Conservation (phyloP, 2,329 filamentous ascomycete genomes). For the Nannizzia gypsea region DNA sequence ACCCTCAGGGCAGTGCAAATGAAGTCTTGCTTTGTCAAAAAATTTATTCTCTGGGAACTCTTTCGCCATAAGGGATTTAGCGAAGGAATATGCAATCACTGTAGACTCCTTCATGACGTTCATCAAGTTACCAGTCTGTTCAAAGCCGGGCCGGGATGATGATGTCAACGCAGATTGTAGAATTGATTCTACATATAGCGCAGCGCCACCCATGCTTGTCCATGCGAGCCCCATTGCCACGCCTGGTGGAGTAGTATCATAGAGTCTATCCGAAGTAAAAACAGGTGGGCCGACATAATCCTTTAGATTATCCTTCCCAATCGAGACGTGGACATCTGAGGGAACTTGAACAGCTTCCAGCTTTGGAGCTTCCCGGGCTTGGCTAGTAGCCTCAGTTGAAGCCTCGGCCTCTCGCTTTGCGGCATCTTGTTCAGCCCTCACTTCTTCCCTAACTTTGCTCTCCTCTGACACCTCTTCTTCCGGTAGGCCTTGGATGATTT, state of each 20-base stretch:
- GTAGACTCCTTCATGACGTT: slow-evolving; percentile 98
- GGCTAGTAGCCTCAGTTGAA: background rate
- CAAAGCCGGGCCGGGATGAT: slow-evolving; percentile 63
- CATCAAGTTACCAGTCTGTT: slow-evolving; percentile 91
- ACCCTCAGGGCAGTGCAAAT: slow-evolving; percentile 92
- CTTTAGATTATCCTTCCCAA: slow-evolving; percentile 79
- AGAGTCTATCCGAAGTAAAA: slow-evolving; percentile 89
- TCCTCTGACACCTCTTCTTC: slow-evolving; percentile 29
- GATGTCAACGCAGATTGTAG: slow-evolving; percentile 69
- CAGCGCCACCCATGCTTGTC: slow-evolving; percentile 93
- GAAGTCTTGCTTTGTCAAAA: slow-evolving; percentile 89
- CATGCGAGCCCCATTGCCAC: slow-evolving; percentile 97
- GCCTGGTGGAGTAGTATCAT: slow-evolving; percentile 84
- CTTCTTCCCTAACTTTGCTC: slow-evolving; percentile 71
- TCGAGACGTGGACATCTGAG: slow-evolving; percentile 71
- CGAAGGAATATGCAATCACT: slow-evolving; percentile 87
- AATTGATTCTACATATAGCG: slow-evolving; percentile 95
- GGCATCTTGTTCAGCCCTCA: slow-evolving; percentile 58
- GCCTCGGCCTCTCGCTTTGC: slow-evolving; percentile 16
- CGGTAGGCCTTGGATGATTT: slow-evolving; percentile 62
- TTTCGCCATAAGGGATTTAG: slow-evolving; percentile 76
- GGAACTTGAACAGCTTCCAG: slow-evolving; percentile 61
- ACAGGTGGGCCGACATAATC: slow-evolving; percentile 94
- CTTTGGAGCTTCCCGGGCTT: background rate
- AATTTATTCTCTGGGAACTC: slow-evolving; percentile 84